A percentile compares a stretch with the other conserved stretches of the same genome.
Evolutionary conservation across 441 rosid species (phyloP).

Genomic region (Breynia disticha): DNA sequence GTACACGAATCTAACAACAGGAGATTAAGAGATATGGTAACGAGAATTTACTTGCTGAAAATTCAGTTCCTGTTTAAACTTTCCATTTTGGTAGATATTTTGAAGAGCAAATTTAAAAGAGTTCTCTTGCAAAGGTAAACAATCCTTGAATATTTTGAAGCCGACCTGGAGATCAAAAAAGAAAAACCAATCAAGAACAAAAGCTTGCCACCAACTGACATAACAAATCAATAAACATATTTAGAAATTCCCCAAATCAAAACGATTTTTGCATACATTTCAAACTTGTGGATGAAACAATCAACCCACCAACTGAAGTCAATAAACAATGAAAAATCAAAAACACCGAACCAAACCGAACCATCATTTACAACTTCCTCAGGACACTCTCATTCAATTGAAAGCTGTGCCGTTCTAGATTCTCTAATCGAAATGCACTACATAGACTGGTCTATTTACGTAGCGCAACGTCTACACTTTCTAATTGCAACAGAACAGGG

Average conservation of each 20-base stretch:
- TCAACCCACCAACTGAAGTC: too few relatives aligned
- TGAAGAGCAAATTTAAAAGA: slow-evolving; percentile 33
- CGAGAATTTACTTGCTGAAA: slow-evolving; percentile 29
- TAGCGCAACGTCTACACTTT: too few relatives aligned
- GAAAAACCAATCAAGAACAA: background rate
- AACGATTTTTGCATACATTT: background rate
- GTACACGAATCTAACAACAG: background rate
- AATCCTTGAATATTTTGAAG: slow-evolving; percentile 36
- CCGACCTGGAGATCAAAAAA: slow-evolving; percentile 29
- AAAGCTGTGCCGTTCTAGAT: too few relatives aligned
- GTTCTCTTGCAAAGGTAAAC: slow-evolving; percentile 41
- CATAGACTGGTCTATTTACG: background rate
- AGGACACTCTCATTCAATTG: too few relatives aligned
- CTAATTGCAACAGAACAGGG: too few relatives aligned
- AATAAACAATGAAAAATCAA: too few relatives aligned
- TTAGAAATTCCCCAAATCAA: too few relatives aligned
- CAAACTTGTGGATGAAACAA: too few relatives aligned
- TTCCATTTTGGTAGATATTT: slow-evolving; percentile 34
- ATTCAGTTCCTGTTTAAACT: slow-evolving; percentile 41
- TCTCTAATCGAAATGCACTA: background rate
- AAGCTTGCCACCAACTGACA: too few relatives aligned
- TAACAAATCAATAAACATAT: too few relatives aligned
- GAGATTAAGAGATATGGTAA: background rate
- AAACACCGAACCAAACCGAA: too few relatives aligned
- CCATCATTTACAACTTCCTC: too few relatives aligned